phyloP scores from a whole-genome alignment of 805 yeast species.

The Pichia membranifaciens region DNA sequence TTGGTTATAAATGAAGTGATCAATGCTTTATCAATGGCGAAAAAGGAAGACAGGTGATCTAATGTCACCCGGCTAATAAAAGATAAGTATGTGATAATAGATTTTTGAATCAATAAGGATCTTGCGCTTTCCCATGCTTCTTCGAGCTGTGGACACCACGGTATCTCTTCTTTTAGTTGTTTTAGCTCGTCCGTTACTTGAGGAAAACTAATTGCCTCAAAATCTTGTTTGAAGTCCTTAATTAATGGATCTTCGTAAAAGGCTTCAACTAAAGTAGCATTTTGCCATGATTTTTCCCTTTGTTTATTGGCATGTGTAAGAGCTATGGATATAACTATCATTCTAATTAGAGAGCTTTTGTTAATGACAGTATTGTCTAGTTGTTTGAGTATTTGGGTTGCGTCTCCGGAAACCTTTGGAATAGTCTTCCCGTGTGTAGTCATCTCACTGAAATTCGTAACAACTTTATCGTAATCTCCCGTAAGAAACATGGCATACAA shows the following conservation, averaged over 20 bases:
- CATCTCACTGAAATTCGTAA: not conserved
- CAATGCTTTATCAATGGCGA: not conserved
- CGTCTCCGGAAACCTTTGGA: not conserved
- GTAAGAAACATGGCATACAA: conserved; percentile 23
- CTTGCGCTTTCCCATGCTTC: not conserved
- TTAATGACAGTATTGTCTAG: conserved; percentile 18
- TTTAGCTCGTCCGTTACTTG: not conserved
- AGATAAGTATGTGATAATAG: conserved; percentile 30
- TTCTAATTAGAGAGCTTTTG: conserved; percentile 17
- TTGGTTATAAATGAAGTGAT: not conserved
- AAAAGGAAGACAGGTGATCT: not conserved
- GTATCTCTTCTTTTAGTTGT: not conserved
- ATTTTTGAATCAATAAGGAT: conserved; percentile 27
- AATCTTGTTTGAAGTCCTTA: conserved; percentile 21
- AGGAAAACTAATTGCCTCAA: conserved; percentile 10
- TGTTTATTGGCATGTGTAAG: conserved; percentile 14
- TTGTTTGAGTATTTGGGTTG: not conserved
- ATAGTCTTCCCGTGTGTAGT: not conserved
- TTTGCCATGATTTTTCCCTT: conserved; percentile 12
- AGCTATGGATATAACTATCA: conserved; percentile 19
- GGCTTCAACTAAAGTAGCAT: conserved; percentile 14
- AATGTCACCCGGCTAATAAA: conserved; percentile 14
- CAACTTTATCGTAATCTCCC: conserved; percentile 22
- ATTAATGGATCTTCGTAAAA: conserved; percentile 20
- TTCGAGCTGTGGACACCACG: conserved; percentile 2